A percentile compares a stretch with the other conserved stretches of the same genome.
Evolutionary conservation across 257 asterid species (phyloP).

Genomic region (Solanum medicagineum): DNA sequence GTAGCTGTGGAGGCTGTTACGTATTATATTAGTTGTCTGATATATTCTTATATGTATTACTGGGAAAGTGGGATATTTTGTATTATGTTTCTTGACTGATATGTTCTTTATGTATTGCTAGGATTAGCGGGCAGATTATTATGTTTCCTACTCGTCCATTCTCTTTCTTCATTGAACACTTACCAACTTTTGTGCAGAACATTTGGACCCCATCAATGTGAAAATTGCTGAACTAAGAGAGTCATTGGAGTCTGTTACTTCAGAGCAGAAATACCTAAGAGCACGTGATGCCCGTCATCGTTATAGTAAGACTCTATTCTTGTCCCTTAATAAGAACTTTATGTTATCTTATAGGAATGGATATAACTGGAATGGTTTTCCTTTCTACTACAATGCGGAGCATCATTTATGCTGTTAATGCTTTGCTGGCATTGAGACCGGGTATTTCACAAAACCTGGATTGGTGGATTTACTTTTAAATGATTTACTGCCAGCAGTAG

Average conservation of each 20-base stretch:
- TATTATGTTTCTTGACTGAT: neutral
- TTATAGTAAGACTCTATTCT: conserved; percentile 38
- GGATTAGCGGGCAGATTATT: neutral
- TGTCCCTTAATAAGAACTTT: neutral
- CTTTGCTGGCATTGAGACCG: neutral
- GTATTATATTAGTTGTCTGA: neutral
- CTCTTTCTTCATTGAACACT: neutral
- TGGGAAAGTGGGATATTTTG: neutral
- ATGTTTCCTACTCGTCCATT: neutral
- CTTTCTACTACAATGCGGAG: neutral
- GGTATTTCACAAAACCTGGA: neutral
- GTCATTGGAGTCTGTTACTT: conserved; percentile 62
- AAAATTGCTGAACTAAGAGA: conserved; percentile 83
- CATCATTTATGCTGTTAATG: neutral
- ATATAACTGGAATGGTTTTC: neutral
- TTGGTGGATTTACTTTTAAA: neutral
- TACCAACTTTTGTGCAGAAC: conserved; percentile 23
- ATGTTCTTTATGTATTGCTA: neutral
- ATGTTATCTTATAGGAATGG: neutral
- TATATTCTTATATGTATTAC: neutral
- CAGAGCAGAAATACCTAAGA: conserved; percentile 72
- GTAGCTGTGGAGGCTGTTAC: neutral
- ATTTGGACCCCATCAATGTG: conserved; percentile 80
- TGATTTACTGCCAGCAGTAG: neutral
- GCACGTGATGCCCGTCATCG: conserved; percentile 75